These are phyloP conservation scores for Moesziomyces sp. DNA, from an alignment of 1,284 basidiomycete species.

Conservation along the genomic window DNA sequence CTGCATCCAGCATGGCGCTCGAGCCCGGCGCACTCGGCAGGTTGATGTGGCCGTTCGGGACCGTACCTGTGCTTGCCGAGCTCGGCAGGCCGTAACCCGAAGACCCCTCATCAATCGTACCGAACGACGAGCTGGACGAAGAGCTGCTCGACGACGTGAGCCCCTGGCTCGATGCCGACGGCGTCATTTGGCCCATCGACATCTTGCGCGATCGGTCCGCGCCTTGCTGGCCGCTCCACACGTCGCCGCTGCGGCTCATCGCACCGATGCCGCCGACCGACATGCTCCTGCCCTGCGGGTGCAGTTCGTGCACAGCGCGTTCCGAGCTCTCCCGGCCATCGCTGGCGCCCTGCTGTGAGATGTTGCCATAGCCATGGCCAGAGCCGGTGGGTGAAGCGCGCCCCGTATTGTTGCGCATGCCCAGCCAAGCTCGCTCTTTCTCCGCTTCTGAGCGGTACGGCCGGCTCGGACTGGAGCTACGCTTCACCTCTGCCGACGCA, in stretches of 20 bases:
- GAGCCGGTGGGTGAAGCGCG: slow-evolving; percentile 15
- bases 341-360: slow-evolving; percentile 12
- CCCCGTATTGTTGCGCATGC: slow-evolving; percentile 29
- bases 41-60: slow-evolving; percentile 10
- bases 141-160: slow-evolving; percentile 12
- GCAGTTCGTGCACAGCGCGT: slow-evolving; percentile 13
- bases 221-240: slow-evolving; percentile 5
- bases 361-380: slow-evolving; percentile 17
- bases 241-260: slow-evolving; percentile 27
- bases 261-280: slow-evolving; percentile 36
- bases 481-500: slow-evolving; percentile 10
- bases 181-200: slow-evolving; percentile 27
- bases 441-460: slow-evolving; percentile 42
- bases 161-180: slow-evolving; percentile 26
- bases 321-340: not conserved
- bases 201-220: slow-evolving; percentile 26
- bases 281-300: slow-evolving; percentile 41
- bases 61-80: slow-evolving; percentile 10
- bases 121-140: slow-evolving; percentile 15
- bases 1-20: slow-evolving; percentile 54
- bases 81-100: slow-evolving; percentile 22
- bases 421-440: slow-evolving; percentile 44
- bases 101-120: slow-evolving; percentile 18
- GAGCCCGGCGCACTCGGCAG: slow-evolving; percentile 30
- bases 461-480: slow-evolving; percentile 29